A percentile compares a stretch with the other conserved stretches of the same genome.
Evolutionary conservation across 2,329 filamentous ascomycete genomes (phyloP).

Genomic region (Coleophoma cylindrospora): DNA sequence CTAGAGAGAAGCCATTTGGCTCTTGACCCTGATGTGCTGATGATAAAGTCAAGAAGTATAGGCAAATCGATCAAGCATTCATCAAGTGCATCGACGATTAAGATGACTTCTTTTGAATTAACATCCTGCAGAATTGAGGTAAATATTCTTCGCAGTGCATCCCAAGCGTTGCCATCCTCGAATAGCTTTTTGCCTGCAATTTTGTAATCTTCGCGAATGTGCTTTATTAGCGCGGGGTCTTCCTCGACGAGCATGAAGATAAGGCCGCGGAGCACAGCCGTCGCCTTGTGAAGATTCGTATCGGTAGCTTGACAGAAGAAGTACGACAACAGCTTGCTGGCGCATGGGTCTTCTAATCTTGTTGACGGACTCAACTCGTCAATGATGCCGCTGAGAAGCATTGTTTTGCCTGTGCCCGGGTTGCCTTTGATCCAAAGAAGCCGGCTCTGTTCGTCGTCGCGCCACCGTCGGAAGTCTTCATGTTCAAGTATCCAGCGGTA

Average conservation of each 20-base stretch:
- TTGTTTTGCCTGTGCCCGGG: conserved; percentile 24
- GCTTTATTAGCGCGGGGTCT: conserved; percentile 23
- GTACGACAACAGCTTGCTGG: conserved; percentile 14
- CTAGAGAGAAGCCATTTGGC: too few relatives aligned
- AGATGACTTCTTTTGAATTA: too few relatives aligned
- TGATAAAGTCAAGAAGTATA: too few relatives aligned
- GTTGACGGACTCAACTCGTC: conserved; percentile 13
- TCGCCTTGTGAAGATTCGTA: conserved; percentile 30
- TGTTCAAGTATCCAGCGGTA: conserved; percentile 30
- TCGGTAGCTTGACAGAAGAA: conserved; percentile 41
- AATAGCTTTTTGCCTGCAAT: conserved; percentile 29
- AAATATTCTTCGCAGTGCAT: conserved; percentile 30
- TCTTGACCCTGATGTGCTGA: too few relatives aligned
- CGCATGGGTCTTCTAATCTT: not conserved
- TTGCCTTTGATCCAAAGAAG: conserved; percentile 26
- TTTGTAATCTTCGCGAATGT: conserved; percentile 30
- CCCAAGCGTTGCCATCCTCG: conserved; percentile 29
- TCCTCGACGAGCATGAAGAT: conserved; percentile 33
- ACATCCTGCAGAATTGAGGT: conserved; percentile 30
- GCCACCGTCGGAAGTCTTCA: conserved; percentile 22
- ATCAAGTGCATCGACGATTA: too few relatives aligned
- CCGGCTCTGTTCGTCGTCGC: conserved; percentile 10
- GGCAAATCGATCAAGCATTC: too few relatives aligned
- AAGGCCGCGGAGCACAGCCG: conserved; percentile 36
- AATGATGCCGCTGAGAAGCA: conserved; percentile 23